phyloP scores from a whole-genome alignment of 2,329 filamentous ascomycete genomes.

The Boeremia exigua region DNA sequence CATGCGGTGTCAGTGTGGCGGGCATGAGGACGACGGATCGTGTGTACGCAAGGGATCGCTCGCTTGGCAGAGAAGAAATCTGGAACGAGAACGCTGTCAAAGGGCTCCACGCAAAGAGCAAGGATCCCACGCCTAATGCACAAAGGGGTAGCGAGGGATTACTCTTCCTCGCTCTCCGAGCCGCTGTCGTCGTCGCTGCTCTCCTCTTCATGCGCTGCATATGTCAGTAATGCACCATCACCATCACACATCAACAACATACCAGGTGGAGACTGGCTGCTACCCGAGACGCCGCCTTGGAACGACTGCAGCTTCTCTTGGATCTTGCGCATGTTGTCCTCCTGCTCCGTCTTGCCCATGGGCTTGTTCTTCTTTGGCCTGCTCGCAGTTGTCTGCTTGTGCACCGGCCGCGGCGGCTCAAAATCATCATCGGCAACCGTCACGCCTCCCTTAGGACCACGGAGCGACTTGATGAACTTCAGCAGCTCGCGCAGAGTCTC shows the following conservation, averaged over 20 bases:
- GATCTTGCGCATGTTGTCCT: constrained; percentile 69
- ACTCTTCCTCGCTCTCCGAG: constrained; percentile 60
- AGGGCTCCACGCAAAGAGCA: not conserved
- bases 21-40: not conserved
- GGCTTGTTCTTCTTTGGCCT: constrained; percentile 78
- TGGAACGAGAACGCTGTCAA: constrained; percentile 6
- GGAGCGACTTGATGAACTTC: constrained; percentile 57
- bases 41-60: not conserved
- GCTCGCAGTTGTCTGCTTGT: constrained; percentile 48
- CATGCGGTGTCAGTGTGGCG: not conserved
- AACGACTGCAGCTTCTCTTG: constrained; percentile 61
- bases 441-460: constrained; percentile 43
- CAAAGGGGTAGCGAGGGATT: constrained; percentile 16
- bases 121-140: not conserved
- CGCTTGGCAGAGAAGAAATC: not conserved
- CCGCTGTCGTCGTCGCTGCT: constrained; percentile 60
- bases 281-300: constrained; percentile 50
- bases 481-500: constrained; percentile 63
- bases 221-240: constrained; percentile 24
- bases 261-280: constrained; percentile 53
- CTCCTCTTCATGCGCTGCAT: constrained; percentile 51
- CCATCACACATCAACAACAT: constrained; percentile 28
- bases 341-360: constrained; percentile 76
- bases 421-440: constrained; percentile 57
- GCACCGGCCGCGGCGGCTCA: constrained; percentile 50